A percentile compares a stretch with the other conserved stretches of the same genome.
Evolutionary conservation across 306 rosid species (phyloP).

Genomic region (Glycine tomentella): DNA sequence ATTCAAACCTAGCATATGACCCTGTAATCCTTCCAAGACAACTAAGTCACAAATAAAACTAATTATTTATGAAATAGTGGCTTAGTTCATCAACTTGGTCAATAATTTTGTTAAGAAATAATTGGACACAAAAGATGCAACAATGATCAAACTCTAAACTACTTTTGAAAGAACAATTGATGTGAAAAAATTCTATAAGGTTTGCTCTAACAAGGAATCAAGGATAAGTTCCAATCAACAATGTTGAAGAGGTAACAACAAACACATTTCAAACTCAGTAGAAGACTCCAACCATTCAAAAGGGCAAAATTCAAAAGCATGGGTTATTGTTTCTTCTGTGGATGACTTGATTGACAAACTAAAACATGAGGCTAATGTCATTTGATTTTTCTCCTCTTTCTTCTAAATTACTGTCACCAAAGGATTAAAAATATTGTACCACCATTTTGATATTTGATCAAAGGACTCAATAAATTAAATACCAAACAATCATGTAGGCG

Average conservation of each 20-base stretch:
- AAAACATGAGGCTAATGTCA: too few species aligned
- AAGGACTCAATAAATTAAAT: too few species aligned
- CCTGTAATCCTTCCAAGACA: background rate
- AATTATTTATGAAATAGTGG: background rate
- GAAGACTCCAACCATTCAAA: conserved; percentile 8
- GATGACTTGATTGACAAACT: too few species aligned
- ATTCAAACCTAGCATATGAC: conserved; percentile 21
- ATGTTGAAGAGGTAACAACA: conserved; percentile 22
- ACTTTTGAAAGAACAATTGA: conserved; percentile 1
- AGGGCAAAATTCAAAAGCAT: background rate
- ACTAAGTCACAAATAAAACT: background rate
- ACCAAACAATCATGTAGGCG: too few species aligned
- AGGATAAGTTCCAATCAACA: background rate
- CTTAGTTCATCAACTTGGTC: conserved; percentile 25
- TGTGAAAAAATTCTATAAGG: background rate
- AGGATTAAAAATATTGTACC: too few species aligned
- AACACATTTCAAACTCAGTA: background rate
- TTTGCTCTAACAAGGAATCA: conserved; percentile 14
- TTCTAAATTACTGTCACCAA: too few species aligned
- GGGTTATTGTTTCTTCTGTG: too few species aligned
- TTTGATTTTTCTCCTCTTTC: too few species aligned
- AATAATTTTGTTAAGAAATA: background rate
- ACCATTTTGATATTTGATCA: too few species aligned
- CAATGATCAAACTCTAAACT: conserved; percentile 26
- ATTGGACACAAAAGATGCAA: background rate